phyloP scores from a whole-genome alignment of 2,329 filamentous ascomycete genomes.

The Scolecobasidium constrictum region DNA sequence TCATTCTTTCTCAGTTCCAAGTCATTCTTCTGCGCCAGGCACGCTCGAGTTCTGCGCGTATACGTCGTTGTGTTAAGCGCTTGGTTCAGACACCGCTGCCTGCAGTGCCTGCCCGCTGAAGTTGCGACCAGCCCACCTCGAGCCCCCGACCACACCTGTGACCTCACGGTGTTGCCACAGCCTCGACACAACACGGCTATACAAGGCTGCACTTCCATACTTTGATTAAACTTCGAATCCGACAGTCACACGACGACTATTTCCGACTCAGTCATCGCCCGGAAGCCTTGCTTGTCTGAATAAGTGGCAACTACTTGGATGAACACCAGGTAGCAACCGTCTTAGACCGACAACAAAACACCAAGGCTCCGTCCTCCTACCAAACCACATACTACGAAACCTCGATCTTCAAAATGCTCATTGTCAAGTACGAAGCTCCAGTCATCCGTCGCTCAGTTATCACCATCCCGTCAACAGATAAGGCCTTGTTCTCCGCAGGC shows the following conservation, averaged over 20 bases:
- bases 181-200: background rate
- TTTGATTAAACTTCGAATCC: too few species aligned
- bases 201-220: conserved; percentile 2
- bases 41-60: background rate
- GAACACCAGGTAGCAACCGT: background rate
- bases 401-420: background rate
- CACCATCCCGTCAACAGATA: conserved; percentile 25
- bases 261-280: background rate
- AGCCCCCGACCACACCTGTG: background rate
- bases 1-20: background rate
- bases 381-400: too few species aligned
- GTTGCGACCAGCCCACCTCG: background rate
- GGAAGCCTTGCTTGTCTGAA: background rate
- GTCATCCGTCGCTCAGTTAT: conserved; percentile 32
- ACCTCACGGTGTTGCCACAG: background rate
- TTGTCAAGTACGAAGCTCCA: conserved; percentile 21
- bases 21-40: background rate
- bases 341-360: background rate
- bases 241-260: background rate
- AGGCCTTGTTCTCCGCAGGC: conserved; percentile 26
- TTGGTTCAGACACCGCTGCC: background rate
- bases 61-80: background rate
- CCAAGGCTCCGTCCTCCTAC: too few species aligned
- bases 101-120: background rate
- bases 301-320: background rate